Base-by-base conservation (phyloP, 2,329 filamentous ascomycete genomes). In the Kalmusia sp. region DNA sequence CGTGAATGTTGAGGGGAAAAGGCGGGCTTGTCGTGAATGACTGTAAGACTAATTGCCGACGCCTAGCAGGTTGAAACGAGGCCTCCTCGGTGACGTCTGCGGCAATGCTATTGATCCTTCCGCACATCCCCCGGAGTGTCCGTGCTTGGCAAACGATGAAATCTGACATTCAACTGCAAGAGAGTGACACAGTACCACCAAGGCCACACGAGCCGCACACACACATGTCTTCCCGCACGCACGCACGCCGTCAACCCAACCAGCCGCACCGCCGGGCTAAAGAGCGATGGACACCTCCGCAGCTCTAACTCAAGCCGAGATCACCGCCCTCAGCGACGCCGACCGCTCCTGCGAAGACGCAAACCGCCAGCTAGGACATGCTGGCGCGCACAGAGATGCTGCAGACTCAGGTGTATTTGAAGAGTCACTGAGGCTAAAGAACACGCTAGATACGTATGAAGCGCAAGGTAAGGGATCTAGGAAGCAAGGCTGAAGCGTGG, bases 401-500 rank as follows among this genome's bases (percentile, higher is more conserved):
- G 35, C 9, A 6, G 61, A 63, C 5, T 51, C 48, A 11, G 30
- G 28, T 9, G 45, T n/a, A 8, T 74, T 74, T 47, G 58, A 72
- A 48, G 52, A 66, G 51, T 63, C 58, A 34, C 31, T 74, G 45
- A 60, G 59, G 25, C 46, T 73, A 47, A 75, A 74, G 54, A 64
- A 63, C 31, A 70, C 65, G 22, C 57, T 76, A 28, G 71, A 74
- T 45, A 51, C 50, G 22, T 57, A 64, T 43, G 71, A 71, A 44
- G 49, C 33, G 6, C 31, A 50, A 47, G 58, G 62, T 65, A 56
- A 12, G 35, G 6, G 11, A 9, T 19, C 22, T n/a, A 41, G 12
- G 22, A 5, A 14, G 14, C 24, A 4, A n/a, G 12, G 15, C 15
- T 33, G 25, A 5, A 19, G 21, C 27, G n/a, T 19, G 34, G 34